Conservation (phyloP, 768 basidiomycete genomes). For the Podaxis sp. region DNA sequence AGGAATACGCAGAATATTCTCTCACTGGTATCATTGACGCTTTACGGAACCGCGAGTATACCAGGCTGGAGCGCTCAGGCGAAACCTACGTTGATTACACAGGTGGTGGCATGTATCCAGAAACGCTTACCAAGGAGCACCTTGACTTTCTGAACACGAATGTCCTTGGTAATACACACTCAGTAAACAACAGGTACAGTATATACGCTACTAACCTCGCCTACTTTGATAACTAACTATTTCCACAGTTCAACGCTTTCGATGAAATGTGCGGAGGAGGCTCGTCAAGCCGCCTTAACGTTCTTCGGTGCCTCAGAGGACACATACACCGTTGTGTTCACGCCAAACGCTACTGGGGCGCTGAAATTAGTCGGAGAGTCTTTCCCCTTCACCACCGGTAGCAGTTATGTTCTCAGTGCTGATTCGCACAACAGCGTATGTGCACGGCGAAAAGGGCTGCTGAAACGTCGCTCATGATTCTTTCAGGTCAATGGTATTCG, state of each 20-base stretch:
- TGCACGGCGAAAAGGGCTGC: neutral
- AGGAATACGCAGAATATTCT: slow-evolving; percentile 45
- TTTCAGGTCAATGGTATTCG: slow-evolving; percentile 65
- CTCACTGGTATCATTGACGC: slow-evolving; percentile 70
- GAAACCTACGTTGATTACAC: slow-evolving; percentile 87
- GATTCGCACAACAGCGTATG: slow-evolving; percentile 83
- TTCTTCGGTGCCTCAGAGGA: slow-evolving; percentile 72
- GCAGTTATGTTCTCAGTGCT: slow-evolving; percentile 64
- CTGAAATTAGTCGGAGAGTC: slow-evolving; percentile 82
- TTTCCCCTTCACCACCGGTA: slow-evolving; percentile 63
- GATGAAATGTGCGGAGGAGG: slow-evolving; percentile 61
- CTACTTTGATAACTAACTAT: neutral
- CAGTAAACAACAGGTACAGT: slow-evolving; percentile 71
- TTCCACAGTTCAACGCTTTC: slow-evolving; percentile 65
- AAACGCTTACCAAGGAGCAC: slow-evolving; percentile 70
- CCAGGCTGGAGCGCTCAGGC: slow-evolving; percentile 53
- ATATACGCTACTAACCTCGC: slow-evolving; percentile 25
- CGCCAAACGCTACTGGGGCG: slow-evolving; percentile 75
- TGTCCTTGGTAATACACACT: slow-evolving; percentile 83
- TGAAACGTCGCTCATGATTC: neutral
- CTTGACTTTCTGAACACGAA: slow-evolving; percentile 62
- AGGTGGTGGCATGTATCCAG: slow-evolving; percentile 80
- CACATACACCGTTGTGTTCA: slow-evolving; percentile 81
- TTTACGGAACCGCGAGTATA: slow-evolving; percentile 61
- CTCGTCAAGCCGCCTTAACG: slow-evolving; percentile 67